These are phyloP conservation scores for Penicillium sp. DNA, from an alignment of 2,329 filamentous ascomycete species.

Conservation along the genomic window DNA sequence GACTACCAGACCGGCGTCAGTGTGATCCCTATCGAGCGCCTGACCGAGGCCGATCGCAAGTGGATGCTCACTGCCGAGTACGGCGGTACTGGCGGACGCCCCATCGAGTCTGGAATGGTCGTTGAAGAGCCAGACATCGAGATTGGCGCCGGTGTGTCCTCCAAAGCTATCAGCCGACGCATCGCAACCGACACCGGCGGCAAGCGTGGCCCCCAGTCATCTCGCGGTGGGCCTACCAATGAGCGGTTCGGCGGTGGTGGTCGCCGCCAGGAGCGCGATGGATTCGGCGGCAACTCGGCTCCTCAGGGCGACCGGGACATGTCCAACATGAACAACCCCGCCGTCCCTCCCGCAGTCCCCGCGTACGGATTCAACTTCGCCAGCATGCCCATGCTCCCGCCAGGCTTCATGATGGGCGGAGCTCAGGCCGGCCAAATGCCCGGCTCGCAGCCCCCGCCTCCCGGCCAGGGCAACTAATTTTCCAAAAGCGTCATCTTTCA, in stretches of 20 bases:
- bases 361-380: constrained; percentile 55
- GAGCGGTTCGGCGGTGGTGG: constrained; percentile 31
- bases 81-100: constrained; percentile 81
- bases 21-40: constrained; percentile 83
- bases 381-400: constrained; percentile 50
- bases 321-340: constrained; percentile 44
- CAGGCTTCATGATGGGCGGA: constrained; percentile 48
- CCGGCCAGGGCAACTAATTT: constrained; percentile 34
- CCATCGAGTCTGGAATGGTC: constrained; percentile 78
- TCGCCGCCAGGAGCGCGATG: constrained; percentile 37
- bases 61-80: constrained; percentile 95
- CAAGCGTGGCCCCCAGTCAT: constrained; percentile 49
- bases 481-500: not conserved
- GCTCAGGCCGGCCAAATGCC: constrained; percentile 31
- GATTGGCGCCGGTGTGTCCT: constrained; percentile 94
- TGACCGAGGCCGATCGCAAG: constrained; percentile 94
- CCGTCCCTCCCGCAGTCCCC: constrained; percentile 54
- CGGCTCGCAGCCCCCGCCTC: constrained; percentile 38
- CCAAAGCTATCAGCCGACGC: constrained; percentile 64
- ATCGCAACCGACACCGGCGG: constrained; percentile 53
- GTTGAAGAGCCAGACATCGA: constrained; percentile 98
- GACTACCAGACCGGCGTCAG: constrained; percentile 92
- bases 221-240: constrained; percentile 33
- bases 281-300: constrained; percentile 25
- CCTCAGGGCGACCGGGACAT: constrained; percentile 36